These are phyloP conservation scores for Heliocybe sulcata DNA, from an alignment of 1,284 basidiomycete genomes.

Conservation along the genomic window DNA sequence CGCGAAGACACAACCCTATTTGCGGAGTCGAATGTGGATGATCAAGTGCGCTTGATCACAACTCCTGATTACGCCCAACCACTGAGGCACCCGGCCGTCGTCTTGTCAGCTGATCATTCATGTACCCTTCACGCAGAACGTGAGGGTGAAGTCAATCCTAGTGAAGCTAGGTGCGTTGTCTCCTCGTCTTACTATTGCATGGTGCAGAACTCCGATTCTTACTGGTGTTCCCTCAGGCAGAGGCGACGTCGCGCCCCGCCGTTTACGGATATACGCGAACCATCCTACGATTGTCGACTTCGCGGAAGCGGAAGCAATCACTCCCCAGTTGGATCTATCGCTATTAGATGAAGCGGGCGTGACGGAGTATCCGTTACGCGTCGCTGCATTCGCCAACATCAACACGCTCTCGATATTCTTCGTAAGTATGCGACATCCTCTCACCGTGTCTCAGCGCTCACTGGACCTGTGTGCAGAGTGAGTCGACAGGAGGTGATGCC, in stretches of 20 bases:
- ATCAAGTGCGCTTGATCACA: conserved; percentile 46
- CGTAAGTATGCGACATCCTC: conserved; percentile 35
- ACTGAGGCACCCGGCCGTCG: conserved; percentile 5
- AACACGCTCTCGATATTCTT: conserved; percentile 72
- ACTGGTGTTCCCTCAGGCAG: conserved; percentile 39
- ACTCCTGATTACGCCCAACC: background rate
- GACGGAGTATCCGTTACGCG: conserved; percentile 70
- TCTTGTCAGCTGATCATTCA: conserved; percentile 63
- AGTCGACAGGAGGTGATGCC: conserved; percentile 54
- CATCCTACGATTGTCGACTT: conserved; percentile 71
- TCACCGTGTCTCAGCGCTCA: background rate
- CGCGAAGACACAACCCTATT: conserved; percentile 59
- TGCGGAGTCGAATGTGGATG: conserved; percentile 71
- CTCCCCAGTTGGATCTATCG: conserved; percentile 63
- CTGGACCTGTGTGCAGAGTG: conserved; percentile 34
- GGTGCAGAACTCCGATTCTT: background rate
- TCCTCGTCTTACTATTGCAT: background rate
- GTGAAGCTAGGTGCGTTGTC: conserved; percentile 58
- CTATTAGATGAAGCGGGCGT: conserved; percentile 60
- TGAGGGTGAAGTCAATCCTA: conserved; percentile 63
- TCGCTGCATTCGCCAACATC: conserved; percentile 69
- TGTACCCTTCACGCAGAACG: conserved; percentile 72
- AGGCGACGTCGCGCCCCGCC: conserved; percentile 60
- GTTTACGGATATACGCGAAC: conserved; percentile 65
- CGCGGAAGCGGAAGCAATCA: conserved; percentile 55